These are phyloP conservation scores for Phytophthora meadii DNA, from an alignment of 352 stramenopile genomes.

Conservation along the genomic window DNA sequence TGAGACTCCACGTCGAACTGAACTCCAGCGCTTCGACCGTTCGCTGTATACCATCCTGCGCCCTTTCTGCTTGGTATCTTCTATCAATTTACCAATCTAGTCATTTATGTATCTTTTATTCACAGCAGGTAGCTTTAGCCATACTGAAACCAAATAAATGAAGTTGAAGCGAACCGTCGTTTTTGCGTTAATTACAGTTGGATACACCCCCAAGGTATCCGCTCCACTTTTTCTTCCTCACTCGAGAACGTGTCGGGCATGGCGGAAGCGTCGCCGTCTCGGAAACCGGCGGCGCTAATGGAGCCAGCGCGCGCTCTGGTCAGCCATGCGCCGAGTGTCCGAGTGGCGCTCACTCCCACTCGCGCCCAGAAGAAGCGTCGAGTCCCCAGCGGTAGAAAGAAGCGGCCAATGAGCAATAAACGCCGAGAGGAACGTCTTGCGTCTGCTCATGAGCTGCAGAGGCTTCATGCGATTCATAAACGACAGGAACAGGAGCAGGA, in stretches of 20 bases:
- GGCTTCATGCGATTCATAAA: slow-evolving; percentile 7
- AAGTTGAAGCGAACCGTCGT: slow-evolving; percentile 26
- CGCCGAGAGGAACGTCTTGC: neutral
- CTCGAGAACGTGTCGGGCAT: slow-evolving; percentile 15
- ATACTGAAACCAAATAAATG: neutral
- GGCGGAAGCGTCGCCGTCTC: slow-evolving; percentile 23
- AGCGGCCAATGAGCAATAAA: slow-evolving; percentile 12
- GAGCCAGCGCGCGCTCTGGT: slow-evolving; percentile 6
- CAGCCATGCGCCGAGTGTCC: slow-evolving; percentile 15
- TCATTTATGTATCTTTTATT: neutral
- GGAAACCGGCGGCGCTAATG: slow-evolving; percentile 24
- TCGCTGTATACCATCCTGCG: slow-evolving; percentile 11
- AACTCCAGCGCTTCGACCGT: slow-evolving; percentile 12
- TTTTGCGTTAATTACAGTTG: slow-evolving; percentile 17
- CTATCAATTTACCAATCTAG: slow-evolving; percentile 7
- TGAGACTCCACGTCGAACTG: slow-evolving; percentile 13
- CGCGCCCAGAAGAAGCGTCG: slow-evolving; percentile 24
- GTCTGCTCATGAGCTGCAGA: slow-evolving; percentile 3
- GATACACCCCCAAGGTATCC: slow-evolving; percentile 9
- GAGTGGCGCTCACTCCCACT: slow-evolving; percentile 20
- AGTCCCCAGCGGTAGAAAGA: slow-evolving; percentile 5
- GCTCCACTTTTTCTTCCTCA: slow-evolving; percentile 12
- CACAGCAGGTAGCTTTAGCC: neutral
- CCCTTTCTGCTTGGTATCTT: slow-evolving; percentile 14
- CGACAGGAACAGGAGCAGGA: slow-evolving; percentile 25